Percentiles rank a stretch among this genome's conserved stretches.
These are phyloP conservation scores for Aspergillus calidoustus DNA, from an alignment of 2,329 filamentous ascomycete species.

Conservation along the genomic window DNA sequence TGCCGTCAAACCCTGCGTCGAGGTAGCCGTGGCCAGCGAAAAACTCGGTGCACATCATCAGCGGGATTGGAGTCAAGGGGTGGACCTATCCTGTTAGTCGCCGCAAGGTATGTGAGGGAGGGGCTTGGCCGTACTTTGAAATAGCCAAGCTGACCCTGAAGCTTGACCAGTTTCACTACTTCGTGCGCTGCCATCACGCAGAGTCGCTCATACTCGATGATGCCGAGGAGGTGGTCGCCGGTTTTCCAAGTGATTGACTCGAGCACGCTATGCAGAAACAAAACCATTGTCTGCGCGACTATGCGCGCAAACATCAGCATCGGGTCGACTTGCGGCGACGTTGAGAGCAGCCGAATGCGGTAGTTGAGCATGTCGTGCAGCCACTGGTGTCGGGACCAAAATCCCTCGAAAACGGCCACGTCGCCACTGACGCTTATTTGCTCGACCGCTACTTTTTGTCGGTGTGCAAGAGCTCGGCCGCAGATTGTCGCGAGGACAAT, in stretches of 20 bases:
- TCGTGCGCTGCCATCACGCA: slow-evolving; percentile 27
- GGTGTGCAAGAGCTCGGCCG: slow-evolving; percentile 25
- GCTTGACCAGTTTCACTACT: slow-evolving; percentile 22
- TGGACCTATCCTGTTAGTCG: slow-evolving; percentile 21
- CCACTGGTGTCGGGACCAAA: slow-evolving; percentile 26
- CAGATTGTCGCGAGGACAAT: slow-evolving; percentile 38
- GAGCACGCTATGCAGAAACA: slow-evolving; percentile 26
- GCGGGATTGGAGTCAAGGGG: slow-evolving; percentile 26
- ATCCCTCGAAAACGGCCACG: slow-evolving; percentile 15
- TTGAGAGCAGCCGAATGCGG: slow-evolving; percentile 23
- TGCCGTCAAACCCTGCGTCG: slow-evolving; percentile 23
- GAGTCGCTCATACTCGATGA: slow-evolving; percentile 26
- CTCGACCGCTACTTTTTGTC: slow-evolving; percentile 22
- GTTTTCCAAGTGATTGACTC: slow-evolving; percentile 28
- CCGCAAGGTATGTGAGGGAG: background rate
- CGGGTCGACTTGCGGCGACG: slow-evolving; percentile 21
- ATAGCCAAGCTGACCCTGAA: slow-evolving; percentile 26
- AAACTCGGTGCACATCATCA: slow-evolving; percentile 29
- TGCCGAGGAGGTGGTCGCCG: slow-evolving; percentile 24
- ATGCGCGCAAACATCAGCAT: slow-evolving; percentile 27
- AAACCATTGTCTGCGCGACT: slow-evolving; percentile 23
- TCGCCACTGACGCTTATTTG: slow-evolving; percentile 16
- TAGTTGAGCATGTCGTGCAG: slow-evolving; percentile 23
- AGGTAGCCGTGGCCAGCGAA: slow-evolving; percentile 25
- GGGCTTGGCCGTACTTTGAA: slow-evolving; percentile 20